A percentile compares a stretch with the other conserved stretches of the same genome.
Evolutionary conservation across 2,329 filamentous ascomycete genomes (phyloP).

Genomic region (Mycogone perniciosa): DNA sequence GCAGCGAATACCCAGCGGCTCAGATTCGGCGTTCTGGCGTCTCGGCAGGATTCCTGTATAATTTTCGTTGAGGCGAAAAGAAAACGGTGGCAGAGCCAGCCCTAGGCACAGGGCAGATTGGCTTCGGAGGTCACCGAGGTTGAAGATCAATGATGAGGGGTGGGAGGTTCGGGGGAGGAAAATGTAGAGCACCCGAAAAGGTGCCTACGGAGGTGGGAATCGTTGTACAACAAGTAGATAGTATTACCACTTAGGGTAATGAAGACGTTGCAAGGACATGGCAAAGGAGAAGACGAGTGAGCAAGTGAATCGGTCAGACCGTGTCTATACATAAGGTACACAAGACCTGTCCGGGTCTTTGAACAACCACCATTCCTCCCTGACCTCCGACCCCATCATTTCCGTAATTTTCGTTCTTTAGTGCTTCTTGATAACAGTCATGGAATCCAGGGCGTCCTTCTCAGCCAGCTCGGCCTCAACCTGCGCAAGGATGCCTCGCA

Average conservation of each 20-base stretch:
- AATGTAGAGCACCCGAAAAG: neutral
- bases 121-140: neutral
- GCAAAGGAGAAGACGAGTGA: constrained; percentile 5
- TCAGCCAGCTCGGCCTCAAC: constrained; percentile 45
- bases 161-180: neutral
- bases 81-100: constrained; percentile 5
- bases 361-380: constrained; percentile 3
- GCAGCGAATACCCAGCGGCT: constrained; percentile 19
- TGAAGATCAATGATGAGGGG: neutral
- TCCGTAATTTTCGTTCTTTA: constrained; percentile 19
- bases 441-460: constrained; percentile 45
- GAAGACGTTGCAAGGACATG: neutral
- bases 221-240: constrained; percentile 11
- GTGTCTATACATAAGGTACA: constrained; percentile 33
- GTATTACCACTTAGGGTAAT: constrained; percentile 12
- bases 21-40: constrained; percentile 24
- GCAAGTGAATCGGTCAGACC: constrained; percentile 25
- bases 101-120: neutral
- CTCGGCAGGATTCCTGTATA: constrained; percentile 18
- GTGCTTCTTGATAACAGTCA: constrained; percentile 46
- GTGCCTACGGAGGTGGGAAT: neutral
- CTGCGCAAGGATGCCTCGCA: constrained; percentile 46
- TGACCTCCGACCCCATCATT: constrained; percentile 5
- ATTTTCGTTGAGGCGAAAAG: constrained; percentile 12
- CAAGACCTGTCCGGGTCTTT: constrained; percentile 14